Base-by-base conservation (phyloP, 352 stramenopile species). In the Pythium plurisporium region DNA sequence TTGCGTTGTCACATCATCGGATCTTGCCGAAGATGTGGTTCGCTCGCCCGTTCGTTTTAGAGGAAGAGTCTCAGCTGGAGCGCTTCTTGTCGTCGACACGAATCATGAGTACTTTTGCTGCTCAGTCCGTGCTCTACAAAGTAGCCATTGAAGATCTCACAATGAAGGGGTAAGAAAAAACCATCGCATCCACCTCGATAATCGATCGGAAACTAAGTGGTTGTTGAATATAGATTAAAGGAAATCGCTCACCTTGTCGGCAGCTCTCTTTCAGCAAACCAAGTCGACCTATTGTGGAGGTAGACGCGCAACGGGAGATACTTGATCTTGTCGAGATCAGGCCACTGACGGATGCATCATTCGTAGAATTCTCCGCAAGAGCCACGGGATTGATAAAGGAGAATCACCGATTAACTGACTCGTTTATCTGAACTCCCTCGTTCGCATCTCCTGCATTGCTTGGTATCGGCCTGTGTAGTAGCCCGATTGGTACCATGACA, bases 401-500 rank as follows among this genome's bases (percentile, higher is more conserved):
- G 29, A 51, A 55, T 23, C 9, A 45, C 22, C 52, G 14, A 17
- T 5, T n/a, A 23, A 20, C 1, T 56, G 26, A 48, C 5, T n/a
- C 58, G 42, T 34, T 25, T 62, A 56, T 59, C 59, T 57, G 5
- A 15, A 43, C 4, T 19, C 27, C 19, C 53, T 58, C 19, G 34
- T 30, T n/a, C 48, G 51, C 75, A 88, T 89, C 58, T 91, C 81
- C 54, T 89, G 81, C 45, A 87, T 82, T 4, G 79, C 79, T 69
- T 90, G 78, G 57, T 84, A 91, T 40, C 82, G 72, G 6, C 82
- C 82, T 2, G 81, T 90, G 52, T 88, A 89, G 61, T 91, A 94
- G 46, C 81, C 84, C 17, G 79, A 91, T 53, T 91, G 82, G 67
- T 91, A 94, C 82, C 84, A 94, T n/a, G 84, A 71, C 48, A 94